Evolutionary conservation across 2,329 filamentous ascomycete species (phyloP).

Genomic region (Penicillium sumatraense): DNA sequence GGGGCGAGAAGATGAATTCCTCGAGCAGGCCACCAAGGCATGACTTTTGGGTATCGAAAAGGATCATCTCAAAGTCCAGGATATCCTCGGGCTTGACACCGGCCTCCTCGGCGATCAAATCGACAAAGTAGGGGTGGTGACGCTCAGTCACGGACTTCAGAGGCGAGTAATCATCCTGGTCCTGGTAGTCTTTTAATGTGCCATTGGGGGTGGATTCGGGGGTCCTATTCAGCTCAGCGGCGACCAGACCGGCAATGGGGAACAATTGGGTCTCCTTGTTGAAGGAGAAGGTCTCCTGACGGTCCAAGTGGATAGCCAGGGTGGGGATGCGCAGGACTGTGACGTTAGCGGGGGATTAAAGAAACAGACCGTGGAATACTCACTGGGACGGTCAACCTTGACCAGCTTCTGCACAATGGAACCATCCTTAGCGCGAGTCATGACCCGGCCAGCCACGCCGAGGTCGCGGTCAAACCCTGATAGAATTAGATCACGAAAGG

Average conservation of each 20-base stretch:
- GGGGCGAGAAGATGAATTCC: constrained; percentile 94
- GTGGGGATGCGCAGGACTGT: constrained; percentile 84
- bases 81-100: constrained; percentile 72
- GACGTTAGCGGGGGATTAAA: constrained; percentile 1
- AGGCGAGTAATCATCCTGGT: constrained; percentile 68
- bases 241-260: constrained; percentile 85
- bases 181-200: constrained; percentile 39
- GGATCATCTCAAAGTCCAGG: constrained; percentile 92
- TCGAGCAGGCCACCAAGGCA: constrained; percentile 87
- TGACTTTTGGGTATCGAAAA: constrained; percentile 93
- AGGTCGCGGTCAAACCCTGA: constrained; percentile 90
- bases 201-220: constrained; percentile 47
- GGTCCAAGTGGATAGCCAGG: constrained; percentile 90
- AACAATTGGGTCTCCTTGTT: constrained; percentile 98
- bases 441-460: constrained; percentile 83
- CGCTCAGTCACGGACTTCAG: constrained; percentile 77
- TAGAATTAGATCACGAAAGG: constrained; percentile 14
- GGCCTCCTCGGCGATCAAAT: constrained; percentile 80
- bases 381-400: constrained; percentile 82
- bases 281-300: constrained; percentile 82
- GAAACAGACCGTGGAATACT: constrained; percentile 11
- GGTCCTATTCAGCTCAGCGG: constrained; percentile 83
- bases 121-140: constrained; percentile 85
- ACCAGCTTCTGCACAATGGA: constrained; percentile 82
- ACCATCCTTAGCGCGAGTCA: constrained; percentile 75